Evolutionary conservation across 345 rosid genomes (phyloP).

Genomic region (Rhodomyrtus tomentosa): DNA sequence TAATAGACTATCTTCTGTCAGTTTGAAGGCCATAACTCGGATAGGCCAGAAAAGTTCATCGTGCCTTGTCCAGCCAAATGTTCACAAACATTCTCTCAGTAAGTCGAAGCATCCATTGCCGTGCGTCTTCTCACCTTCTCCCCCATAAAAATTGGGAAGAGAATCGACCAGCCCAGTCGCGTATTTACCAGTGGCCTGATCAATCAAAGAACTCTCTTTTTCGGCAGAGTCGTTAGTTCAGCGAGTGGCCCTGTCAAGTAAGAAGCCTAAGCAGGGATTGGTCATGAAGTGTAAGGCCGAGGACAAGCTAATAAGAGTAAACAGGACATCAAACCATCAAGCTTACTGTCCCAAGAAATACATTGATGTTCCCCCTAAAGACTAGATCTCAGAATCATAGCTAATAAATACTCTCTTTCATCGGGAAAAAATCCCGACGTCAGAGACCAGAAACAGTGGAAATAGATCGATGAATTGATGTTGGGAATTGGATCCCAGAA

Average conservation of each 20-base stretch:
- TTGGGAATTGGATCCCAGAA: not conserved
- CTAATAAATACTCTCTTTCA: not conserved
- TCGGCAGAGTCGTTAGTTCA: not conserved
- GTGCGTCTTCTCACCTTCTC: not conserved
- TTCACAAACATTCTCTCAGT: not conserved
- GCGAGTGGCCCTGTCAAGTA: not conserved
- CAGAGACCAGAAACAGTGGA: not conserved
- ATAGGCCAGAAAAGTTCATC: not conserved
- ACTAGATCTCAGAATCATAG: not conserved
- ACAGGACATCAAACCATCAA: not conserved
- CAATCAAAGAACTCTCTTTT: not conserved
- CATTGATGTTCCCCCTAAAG: not conserved
- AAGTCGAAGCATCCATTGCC: not conserved
- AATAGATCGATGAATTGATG: not conserved
- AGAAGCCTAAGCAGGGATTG: not conserved
- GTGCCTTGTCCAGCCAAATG: not conserved
- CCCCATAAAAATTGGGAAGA: not conserved
- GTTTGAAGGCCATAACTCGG: not conserved
- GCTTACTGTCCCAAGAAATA: not conserved
- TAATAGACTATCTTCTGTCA: not conserved
- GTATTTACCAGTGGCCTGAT: not conserved
- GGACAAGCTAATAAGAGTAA: not conserved
- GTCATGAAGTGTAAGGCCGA: not conserved
- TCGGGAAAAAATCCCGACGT: not conserved
- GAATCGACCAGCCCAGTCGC: not conserved